A percentile compares a stretch with the other conserved stretches of the same genome.
phyloP scores from a whole-genome alignment of 352 stramenopile species.

The Globisporangium yorkense region DNA sequence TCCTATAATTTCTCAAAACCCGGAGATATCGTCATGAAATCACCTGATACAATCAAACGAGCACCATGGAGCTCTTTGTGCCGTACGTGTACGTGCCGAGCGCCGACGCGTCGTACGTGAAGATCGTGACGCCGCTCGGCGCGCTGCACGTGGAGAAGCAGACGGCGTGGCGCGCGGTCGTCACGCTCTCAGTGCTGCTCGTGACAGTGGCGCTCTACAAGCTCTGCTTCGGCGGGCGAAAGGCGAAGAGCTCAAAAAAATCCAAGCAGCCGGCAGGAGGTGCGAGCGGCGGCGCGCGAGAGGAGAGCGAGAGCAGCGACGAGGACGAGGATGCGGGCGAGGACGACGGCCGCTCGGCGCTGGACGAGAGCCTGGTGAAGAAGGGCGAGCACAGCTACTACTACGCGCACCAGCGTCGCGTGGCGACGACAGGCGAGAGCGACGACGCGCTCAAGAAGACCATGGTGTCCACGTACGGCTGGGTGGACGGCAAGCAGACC shows the following conservation, averaged over 20 bases:
- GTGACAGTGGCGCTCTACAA: conserved; percentile 25
- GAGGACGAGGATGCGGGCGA: conserved; percentile 15
- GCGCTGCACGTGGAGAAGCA: conserved; percentile 55
- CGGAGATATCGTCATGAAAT: background rate
- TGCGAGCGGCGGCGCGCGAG: conserved; percentile 4
- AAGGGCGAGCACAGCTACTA: conserved; percentile 86
- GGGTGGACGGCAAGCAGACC: conserved; percentile 65
- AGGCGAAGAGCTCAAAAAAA: conserved; percentile 6
- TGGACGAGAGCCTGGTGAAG: conserved; percentile 57
- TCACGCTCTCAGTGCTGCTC: conserved; percentile 27
- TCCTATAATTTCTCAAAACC: background rate
- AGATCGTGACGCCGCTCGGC: conserved; percentile 67
- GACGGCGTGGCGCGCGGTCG: conserved; percentile 30
- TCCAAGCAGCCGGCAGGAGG: conserved; percentile 4
- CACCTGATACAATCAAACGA: background rate
- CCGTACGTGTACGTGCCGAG: conserved; percentile 74
- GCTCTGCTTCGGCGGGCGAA: conserved; percentile 9
- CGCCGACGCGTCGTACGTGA: conserved; percentile 43
- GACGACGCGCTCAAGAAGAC: conserved; percentile 34
- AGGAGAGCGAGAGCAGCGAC: background rate
- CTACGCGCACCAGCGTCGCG: conserved; percentile 55
- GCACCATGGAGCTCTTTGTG: conserved; percentile 34
- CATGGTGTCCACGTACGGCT: conserved; percentile 72
- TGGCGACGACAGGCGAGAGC: conserved; percentile 14
- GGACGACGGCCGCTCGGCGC: conserved; percentile 24